These are phyloP conservation scores for Trichoderma reesei DNA, from an alignment of 495 filamentous ascomycete genomes.

Conservation along the genomic window DNA sequence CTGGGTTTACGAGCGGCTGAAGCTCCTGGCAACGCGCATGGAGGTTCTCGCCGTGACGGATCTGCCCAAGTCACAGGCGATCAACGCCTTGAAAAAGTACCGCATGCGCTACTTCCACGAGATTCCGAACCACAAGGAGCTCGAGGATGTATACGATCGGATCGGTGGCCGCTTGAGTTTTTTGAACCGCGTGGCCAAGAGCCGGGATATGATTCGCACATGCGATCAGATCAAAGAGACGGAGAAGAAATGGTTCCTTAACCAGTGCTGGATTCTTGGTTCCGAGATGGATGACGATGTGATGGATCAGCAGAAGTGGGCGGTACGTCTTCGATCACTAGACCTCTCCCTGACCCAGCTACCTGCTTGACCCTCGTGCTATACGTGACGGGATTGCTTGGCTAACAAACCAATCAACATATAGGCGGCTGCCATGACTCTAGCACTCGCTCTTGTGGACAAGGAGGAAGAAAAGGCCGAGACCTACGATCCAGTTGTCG, in stretches of 20 bases:
- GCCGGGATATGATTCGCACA: constrained; percentile 60
- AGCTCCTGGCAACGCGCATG: constrained; percentile 84
- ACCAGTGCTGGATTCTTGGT: constrained; percentile 90
- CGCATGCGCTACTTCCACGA: constrained; percentile 61
- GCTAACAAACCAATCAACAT: not conserved
- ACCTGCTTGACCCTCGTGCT: not conserved
- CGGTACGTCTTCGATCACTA: constrained; percentile 41
- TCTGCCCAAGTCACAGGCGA: constrained; percentile 65
- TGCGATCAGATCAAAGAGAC: constrained; percentile 68
- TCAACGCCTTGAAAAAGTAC: constrained; percentile 64
- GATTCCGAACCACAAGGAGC: constrained; percentile 36
- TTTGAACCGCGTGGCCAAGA: constrained; percentile 77
- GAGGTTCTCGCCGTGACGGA: constrained; percentile 77
- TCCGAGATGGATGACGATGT: constrained; percentile 95
- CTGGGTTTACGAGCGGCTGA: constrained; percentile 93
- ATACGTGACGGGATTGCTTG: not conserved
- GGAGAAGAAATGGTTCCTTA: constrained; percentile 91
- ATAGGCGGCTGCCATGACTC: constrained; percentile 82
- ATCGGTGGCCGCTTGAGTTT: constrained; percentile 83
- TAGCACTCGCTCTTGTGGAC: constrained; percentile 83
- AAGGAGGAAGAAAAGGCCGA: constrained; percentile 56
- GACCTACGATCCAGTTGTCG: constrained; percentile 51
- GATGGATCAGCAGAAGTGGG: constrained; percentile 97
- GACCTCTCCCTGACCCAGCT: not conserved
- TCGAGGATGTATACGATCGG: constrained; percentile 70